Percentiles rank a stretch among this genome's conserved stretches.
These are phyloP conservation scores for Taxillus chinensis DNA, from an alignment of 164 flowering plant genomes.

Conservation along the genomic window DNA sequence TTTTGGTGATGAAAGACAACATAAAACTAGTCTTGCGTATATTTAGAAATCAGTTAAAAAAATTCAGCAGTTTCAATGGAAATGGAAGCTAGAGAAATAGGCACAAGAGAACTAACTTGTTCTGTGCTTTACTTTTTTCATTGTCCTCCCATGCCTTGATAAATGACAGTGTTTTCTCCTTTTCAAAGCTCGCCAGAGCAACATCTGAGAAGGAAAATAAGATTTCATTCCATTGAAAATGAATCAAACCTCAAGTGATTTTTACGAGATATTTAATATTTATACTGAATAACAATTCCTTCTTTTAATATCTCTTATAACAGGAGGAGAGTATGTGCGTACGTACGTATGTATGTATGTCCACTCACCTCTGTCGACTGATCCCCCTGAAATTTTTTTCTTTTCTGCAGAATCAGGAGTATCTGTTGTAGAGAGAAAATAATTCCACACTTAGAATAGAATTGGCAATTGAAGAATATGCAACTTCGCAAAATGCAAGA, in stretches of 20 bases:
- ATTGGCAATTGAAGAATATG: neutral
- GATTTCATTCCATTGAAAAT: neutral
- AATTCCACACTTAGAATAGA: neutral
- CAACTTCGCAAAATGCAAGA: neutral
- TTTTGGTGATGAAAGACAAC: too few relatives aligned
- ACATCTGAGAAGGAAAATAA: constrained; percentile 33
- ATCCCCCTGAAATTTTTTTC: constrained; percentile 38
- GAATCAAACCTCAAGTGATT: too few relatives aligned
- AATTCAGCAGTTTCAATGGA: too few relatives aligned
- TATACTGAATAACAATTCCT: too few relatives aligned
- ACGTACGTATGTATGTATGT: too few relatives aligned
- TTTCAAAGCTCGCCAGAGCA: constrained; percentile 57
- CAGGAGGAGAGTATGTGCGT: too few relatives aligned
- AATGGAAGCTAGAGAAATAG: neutral
- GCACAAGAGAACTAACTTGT: constrained; percentile 50
- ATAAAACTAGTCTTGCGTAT: too few relatives aligned
- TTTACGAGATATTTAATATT: too few relatives aligned
- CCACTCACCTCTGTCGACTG: constrained; percentile 55
- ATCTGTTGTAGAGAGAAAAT: constrained; percentile 25
- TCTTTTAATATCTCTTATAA: too few relatives aligned
- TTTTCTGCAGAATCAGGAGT: constrained; percentile 29
- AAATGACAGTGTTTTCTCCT: constrained; percentile 63
- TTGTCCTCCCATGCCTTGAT: constrained; percentile 94
- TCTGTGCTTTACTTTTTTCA: constrained; percentile 71
- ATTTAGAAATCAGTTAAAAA: too few relatives aligned